A percentile compares a stretch with the other conserved stretches of the same genome.
Evolutionary conservation across 345 rosid genomes (phyloP).

Genomic region (Rhodomyrtus tomentosa): DNA sequence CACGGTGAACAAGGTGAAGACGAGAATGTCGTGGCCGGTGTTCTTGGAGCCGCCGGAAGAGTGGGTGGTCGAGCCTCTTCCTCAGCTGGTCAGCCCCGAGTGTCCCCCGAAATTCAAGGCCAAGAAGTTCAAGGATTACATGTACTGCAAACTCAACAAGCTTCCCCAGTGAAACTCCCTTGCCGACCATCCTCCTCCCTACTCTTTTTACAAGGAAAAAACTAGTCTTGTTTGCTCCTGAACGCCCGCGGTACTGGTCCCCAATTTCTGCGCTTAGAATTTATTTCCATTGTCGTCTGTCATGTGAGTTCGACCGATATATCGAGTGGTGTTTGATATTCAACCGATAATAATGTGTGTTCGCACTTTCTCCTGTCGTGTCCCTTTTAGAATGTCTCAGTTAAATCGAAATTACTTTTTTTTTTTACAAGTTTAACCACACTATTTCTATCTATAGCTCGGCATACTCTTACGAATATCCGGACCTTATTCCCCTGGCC

Average conservation of each 20-base stretch:
- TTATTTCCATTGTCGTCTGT: background rate
- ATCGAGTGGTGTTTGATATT: background rate
- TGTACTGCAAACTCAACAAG: constrained; percentile 71
- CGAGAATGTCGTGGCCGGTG: constrained; percentile 97
- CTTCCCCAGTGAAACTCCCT: constrained; percentile 32
- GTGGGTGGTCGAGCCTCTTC: constrained; percentile 48
- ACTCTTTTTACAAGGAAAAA: background rate
- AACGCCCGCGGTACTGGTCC: background rate
- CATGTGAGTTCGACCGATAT: background rate
- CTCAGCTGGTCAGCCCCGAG: constrained; percentile 28
- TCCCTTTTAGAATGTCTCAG: background rate
- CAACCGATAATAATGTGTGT: too few species aligned
- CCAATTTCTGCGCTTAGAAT: background rate
- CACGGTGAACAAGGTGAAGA: constrained; percentile 51
- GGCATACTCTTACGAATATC: background rate
- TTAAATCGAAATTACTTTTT: too few species aligned
- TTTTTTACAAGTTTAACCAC: too few species aligned
- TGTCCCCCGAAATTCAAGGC: constrained; percentile 49
- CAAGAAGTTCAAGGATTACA: constrained; percentile 56
- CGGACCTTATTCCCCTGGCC: background rate
- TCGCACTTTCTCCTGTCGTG: background rate
- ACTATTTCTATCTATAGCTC: background rate
- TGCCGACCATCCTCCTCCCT: background rate
- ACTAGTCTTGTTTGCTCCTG: background rate
- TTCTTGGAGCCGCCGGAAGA: constrained; percentile 79